Base-by-base conservation (phyloP, 1,139 yeast genomes). In the Kodamaea alishanica region DNA sequence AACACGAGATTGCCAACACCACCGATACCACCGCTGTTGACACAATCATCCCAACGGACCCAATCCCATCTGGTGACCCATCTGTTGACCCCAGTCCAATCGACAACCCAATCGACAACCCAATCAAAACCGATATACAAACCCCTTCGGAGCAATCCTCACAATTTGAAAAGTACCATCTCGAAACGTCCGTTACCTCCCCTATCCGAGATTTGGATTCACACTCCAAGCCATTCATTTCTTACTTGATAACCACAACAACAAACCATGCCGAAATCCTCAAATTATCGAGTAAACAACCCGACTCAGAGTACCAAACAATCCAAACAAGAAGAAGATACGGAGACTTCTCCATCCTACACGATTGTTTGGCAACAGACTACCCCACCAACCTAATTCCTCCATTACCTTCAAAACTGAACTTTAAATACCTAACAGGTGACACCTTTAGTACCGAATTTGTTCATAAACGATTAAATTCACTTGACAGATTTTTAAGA, bases 391-490 rank as follows among this genome's bases (percentile, higher is more conserved):
- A 85, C 41, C 79, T 92, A 28, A 79, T 92, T 0, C 98, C 98
- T 1, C 97, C 98, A 8, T 69, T 92, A 40, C 98, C 98, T 0
- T 95, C 94, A 45, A 90, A 89, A 62, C 87, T 85, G 67, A 79
- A 95, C 45, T 70, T 90, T 51, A 96, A 92, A 60, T 92, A 92
- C 58, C 72, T 92, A 41, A 89, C 95, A 31, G 98, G 98, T n/a
- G 97, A 92, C 53, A 74, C 96, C 12, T 87, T 87, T 56, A 78
- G 87, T 38, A 64, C 75, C 8, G 87, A 87, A 42, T 92, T 92
- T 61, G 90, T 96, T 0, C 70, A 75, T 46, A 85, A 87, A 56
- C 70, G 98, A 48, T 82, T 95, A n/a, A 80, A 82, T 36, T 87
- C 97, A 5, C 68, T 92, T 40, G 81, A 84, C 51, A 69, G 94